Base-by-base conservation (phyloP, 2,329 filamentous ascomycete genomes). In the Macrophomina phaseolina region DNA sequence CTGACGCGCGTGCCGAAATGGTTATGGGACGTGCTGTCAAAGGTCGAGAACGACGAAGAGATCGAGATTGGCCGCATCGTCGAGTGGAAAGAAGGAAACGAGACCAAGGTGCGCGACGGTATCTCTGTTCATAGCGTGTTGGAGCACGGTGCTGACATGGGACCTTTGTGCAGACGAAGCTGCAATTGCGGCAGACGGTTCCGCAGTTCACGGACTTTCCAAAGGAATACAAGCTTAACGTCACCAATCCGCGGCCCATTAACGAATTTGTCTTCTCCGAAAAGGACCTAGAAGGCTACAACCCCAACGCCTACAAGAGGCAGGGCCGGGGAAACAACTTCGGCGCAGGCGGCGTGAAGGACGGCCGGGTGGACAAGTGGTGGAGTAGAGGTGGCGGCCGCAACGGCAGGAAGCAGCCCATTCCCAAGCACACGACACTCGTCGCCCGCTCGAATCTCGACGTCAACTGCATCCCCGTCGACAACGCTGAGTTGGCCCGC, bases 191-290 rank as follows among this genome's bases (percentile, higher is more conserved):
- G 36, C 51, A 60, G 63, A 62, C 28, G 30, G 51, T 56, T 16
- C 7, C 28, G 23, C 7, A 55, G 30, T 67, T 67, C 49, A 5
- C 36, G n/a, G 58, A 56, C 8, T 84, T 97, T n/a, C 93, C 94
- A 11, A 92, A 92, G 74, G 93, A 97, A 74, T 99, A 97, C 80
- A 87, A 92, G 71, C 82, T 98, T 67, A 89, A 93, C 55, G 84
- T 93, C 55, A 89, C 86, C 30, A 86, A 88, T 48, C 69, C 71
- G 1, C 80, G 86, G n/a, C 88, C 94, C 40, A 88, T 87, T 73
- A 97, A 97, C 79, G 95, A 93, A 23, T 97, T 91, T 76, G 84
- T 98, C 66, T 99, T 99, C 76, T 93, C 91, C 48, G 95, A 99
- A 80, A 93, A 97, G 77, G 93, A 98, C 74, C 85, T 97, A 28